Evolutionary conservation across 2,329 filamentous ascomycete species (phyloP), one percentile per base, ranked within the genome.

Genomic region (Sporothrix brasiliensis): DNA sequence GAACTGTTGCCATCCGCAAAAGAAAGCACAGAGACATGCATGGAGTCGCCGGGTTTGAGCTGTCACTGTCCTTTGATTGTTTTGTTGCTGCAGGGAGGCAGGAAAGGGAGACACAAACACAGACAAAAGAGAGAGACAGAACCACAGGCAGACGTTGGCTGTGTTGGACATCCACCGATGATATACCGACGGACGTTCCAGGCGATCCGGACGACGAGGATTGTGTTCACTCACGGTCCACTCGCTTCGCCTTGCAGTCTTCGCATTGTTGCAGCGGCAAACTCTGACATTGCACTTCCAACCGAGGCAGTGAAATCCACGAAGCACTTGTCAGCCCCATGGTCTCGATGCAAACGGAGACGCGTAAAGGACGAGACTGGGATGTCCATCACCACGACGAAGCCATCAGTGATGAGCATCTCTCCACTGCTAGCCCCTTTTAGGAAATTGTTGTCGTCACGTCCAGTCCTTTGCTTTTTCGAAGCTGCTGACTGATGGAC

Each of bases 31-130:
- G 39, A 50, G 61, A 34, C 41, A 50, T 50, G 61, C 24, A 65
- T 49, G 41, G 27, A 27, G 21, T 21, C 60, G 60, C 21, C 49
- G 10, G 52, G 21, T 11, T 14, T 34, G 34, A 34, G 34, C 7
- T 34, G 30, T 7, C 30, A 34, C 30, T 34, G 30, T 6, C 34
- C 34, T 7, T 34, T 34, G 34, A 34, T 34, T 34, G 34, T 9
- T 30, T 30, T 19, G 27, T 56, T 34, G 19, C 30, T 60, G n/a
- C 50, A 60, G 34, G 56, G 39, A 21, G 19, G 11, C n/a, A 44
- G 56, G 34, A 24, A 24, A 60, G 56, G 56, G 56, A 60, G 34
- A n/a, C 34, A 60, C 34, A 60, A 34, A 24, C 56, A 24, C 56
- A 61, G 5, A 41, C 3, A 11, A 34, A 30, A 27, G 24, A 54